These are phyloP conservation scores for Fusarium devonianum DNA, from an alignment of 2,329 filamentous ascomycete species.

Conservation along the genomic window DNA sequence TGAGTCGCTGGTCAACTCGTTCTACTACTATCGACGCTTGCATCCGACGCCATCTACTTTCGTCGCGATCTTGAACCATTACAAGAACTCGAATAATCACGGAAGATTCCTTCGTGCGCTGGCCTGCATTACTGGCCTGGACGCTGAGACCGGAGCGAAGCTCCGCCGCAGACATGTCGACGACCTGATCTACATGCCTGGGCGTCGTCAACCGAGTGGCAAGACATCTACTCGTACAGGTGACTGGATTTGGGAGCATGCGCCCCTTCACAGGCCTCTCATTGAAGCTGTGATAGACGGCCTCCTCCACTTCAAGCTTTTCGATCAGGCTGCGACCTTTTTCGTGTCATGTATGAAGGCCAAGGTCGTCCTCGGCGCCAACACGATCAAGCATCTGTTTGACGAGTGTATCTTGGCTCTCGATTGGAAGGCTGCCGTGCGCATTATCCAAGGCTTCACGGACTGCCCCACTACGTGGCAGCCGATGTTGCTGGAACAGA, in stretches of 20 bases:
- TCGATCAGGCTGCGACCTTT: conserved; percentile 54
- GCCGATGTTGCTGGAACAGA: conserved; percentile 33
- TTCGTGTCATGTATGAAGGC: conserved; percentile 51
- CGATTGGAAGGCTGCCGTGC: conserved; percentile 50
- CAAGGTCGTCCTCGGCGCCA: conserved; percentile 44
- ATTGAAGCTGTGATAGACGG: conserved; percentile 57
- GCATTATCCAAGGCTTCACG: conserved; percentile 43
- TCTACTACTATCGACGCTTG: conserved; percentile 53
- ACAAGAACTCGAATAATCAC: conserved; percentile 51
- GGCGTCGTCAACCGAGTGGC: conserved; percentile 40
- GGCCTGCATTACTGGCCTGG: conserved; percentile 54
- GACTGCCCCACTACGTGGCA: conserved; percentile 39
- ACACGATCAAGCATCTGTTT: conserved; percentile 49
- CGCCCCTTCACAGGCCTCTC: conserved; percentile 48
- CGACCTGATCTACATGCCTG: conserved; percentile 43
- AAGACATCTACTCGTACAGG: conserved; percentile 40
- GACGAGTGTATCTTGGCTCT: conserved; percentile 52
- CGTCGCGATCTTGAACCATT: conserved; percentile 59
- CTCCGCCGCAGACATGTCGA: conserved; percentile 46
- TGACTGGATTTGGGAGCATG: conserved; percentile 51
- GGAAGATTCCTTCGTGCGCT: conserved; percentile 54
- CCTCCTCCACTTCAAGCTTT: conserved; percentile 56
- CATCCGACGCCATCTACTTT: conserved; percentile 58
- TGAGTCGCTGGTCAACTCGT: conserved; percentile 60
- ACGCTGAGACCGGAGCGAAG: conserved; percentile 50